phyloP scores from a whole-genome alignment of 805 yeast species.

The Osmozyma mogii region DNA sequence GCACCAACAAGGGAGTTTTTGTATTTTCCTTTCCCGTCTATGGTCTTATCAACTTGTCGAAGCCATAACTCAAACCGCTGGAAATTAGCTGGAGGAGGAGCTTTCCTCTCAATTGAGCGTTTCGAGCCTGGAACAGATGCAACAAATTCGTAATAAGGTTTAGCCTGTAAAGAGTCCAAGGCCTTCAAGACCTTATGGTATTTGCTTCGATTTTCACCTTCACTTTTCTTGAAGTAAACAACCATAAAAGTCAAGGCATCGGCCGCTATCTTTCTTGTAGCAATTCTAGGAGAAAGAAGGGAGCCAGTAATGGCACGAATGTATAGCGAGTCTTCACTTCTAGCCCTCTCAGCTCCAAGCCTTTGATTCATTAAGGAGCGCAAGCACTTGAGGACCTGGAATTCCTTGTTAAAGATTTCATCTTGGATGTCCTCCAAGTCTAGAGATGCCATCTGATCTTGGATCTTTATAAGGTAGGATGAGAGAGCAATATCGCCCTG shows the following conservation, averaged over 20 bases:
- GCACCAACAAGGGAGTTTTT: conserved; percentile 92
- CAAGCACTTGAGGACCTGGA: conserved; percentile 67
- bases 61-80: conserved; percentile 69
- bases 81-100: conserved; percentile 28
- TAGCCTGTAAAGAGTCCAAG: conserved; percentile 35
- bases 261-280: conserved; percentile 72
- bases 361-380: conserved; percentile 62
- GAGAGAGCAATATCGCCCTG: conserved; percentile 81
- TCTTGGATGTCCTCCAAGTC: conserved; percentile 30
- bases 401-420: conserved; percentile 62
- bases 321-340: conserved; percentile 31
- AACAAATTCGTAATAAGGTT: conserved; percentile 33
- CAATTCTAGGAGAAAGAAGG: conserved; percentile 62
- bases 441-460: conserved; percentile 32
- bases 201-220: conserved; percentile 29
- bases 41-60: conserved; percentile 50
- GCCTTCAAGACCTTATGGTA: conserved; percentile 52
- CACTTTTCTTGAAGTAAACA: conserved; percentile 27
- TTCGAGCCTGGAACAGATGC: conserved; percentile 14
- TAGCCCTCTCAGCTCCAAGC: conserved; percentile 53
- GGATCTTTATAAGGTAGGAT: conserved; percentile 43
- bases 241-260: conserved; percentile 55
- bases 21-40: conserved; percentile 76
- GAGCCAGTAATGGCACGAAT: conserved; percentile 65
- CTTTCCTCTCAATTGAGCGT: conserved; percentile 21